phyloP scores from a whole-genome alignment of 495 filamentous ascomycete genomes.

The Aspergillus carlsbadensis region DNA sequence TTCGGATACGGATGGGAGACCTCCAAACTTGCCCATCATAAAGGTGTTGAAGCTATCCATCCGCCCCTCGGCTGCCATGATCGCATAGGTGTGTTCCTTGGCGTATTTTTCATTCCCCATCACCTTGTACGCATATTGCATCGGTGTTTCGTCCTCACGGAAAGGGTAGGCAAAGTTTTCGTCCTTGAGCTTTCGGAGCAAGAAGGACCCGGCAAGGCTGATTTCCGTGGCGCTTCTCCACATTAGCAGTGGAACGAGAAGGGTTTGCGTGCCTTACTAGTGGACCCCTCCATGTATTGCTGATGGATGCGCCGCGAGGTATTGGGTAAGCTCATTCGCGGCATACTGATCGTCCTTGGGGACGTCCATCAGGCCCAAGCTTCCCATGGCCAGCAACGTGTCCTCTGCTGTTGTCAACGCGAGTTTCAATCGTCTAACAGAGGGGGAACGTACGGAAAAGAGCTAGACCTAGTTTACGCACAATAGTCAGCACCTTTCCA shows the following conservation, averaged over 20 bases:
- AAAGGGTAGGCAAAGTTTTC: conserved; percentile 39
- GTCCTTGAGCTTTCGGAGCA: conserved; percentile 35
- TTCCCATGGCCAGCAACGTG: conserved; percentile 36
- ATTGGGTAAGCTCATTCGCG: conserved; percentile 34
- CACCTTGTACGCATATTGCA: conserved; percentile 35
- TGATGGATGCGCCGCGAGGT: conserved; percentile 34
- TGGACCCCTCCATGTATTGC: conserved; percentile 40
- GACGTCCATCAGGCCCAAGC: conserved; percentile 32
- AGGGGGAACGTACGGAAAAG: neutral
- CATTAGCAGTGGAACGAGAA: neutral
- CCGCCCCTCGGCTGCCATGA: conserved; percentile 37
- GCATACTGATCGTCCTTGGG: conserved; percentile 26
- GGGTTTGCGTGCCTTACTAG: conserved; percentile 24
- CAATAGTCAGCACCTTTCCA: too few relatives aligned
- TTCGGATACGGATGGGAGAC: conserved; percentile 29
- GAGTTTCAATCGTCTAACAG: neutral
- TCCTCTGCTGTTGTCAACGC: conserved; percentile 25
- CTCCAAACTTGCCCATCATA: conserved; percentile 42
- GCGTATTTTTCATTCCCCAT: conserved; percentile 34
- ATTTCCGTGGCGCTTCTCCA: conserved; percentile 33
- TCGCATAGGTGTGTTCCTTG: conserved; percentile 34
- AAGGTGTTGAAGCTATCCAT: conserved; percentile 45
- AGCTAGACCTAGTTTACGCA: neutral
- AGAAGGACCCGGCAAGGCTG: conserved; percentile 34
- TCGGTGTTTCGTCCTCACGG: conserved; percentile 28